A percentile compares a stretch with the other conserved stretches of the same genome.
Conservation (phyloP, 148 eudicot species). For the Vaccinium myrtillus region DNA sequence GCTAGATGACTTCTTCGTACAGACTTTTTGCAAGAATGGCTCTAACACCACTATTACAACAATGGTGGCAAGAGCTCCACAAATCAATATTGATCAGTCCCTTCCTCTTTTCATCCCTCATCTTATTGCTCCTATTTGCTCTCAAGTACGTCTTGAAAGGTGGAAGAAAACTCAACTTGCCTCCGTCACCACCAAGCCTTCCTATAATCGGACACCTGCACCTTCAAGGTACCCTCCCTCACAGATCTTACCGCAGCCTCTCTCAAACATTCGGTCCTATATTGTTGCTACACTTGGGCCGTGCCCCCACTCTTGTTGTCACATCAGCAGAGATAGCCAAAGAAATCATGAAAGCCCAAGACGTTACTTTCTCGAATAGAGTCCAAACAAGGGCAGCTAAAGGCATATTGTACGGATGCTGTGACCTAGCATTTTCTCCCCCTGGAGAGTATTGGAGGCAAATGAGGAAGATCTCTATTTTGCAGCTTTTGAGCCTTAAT, state of each 20-base stretch:
- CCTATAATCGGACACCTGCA: slow-evolving; percentile 8
- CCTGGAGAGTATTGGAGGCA: slow-evolving; percentile 2
- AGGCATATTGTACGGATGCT: background rate
- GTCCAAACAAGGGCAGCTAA: background rate
- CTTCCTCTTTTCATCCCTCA: background rate
- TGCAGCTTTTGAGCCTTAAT: background rate
- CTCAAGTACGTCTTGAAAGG: background rate
- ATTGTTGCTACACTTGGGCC: background rate
- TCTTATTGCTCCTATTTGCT: background rate
- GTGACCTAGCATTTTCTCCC: background rate
- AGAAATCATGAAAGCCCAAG: background rate
- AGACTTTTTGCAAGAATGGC: background rate
- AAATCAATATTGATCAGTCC: background rate
- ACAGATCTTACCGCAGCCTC: background rate
- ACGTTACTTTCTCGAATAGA: background rate
- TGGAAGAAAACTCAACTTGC: background rate
- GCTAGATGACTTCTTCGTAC: background rate
- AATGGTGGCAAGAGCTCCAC: background rate
- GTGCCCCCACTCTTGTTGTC: slow-evolving; percentile 2
- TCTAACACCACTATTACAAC: background rate
- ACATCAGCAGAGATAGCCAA: background rate
- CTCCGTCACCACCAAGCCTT: slow-evolving; percentile 10
- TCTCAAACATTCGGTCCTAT: background rate
- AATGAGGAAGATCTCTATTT: background rate
- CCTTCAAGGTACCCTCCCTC: background rate